Evolutionary conservation across 441 rosid genomes (phyloP).

Genomic region (Arabidopsis lyrata): DNA sequence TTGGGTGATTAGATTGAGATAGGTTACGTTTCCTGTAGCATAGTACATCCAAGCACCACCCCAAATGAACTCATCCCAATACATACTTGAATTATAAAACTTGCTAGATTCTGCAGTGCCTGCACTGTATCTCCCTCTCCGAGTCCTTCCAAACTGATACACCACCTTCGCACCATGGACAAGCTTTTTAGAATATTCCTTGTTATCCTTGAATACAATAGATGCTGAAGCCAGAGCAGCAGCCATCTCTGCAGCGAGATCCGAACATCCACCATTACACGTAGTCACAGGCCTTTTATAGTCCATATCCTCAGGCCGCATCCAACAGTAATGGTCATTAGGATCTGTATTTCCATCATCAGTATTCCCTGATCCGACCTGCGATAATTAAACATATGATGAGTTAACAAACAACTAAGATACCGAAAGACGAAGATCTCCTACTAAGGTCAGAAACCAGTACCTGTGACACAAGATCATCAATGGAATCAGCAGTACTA

Average conservation of each 20-base stretch:
- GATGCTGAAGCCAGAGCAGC: slow-evolving; percentile 96
- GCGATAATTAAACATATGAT: not conserved
- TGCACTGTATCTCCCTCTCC: slow-evolving; percentile 32
- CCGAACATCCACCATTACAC: slow-evolving; percentile 57
- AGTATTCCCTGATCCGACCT: slow-evolving; percentile 75
- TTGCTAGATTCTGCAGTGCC: slow-evolving; percentile 19
- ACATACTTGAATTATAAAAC: slow-evolving; percentile 81
- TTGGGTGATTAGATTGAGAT: slow-evolving; percentile 60
- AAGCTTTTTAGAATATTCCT: slow-evolving; percentile 81
- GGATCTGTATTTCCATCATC: slow-evolving; percentile 16
- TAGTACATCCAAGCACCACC: slow-evolving; percentile 94
- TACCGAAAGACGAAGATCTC: not conserved
- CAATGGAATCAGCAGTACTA: slow-evolving; percentile 56
- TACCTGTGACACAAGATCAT: slow-evolving; percentile 23
- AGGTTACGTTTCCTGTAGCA: slow-evolving; percentile 84
- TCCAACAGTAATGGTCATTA: slow-evolving; percentile 90
- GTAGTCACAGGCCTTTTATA: slow-evolving; percentile 59
- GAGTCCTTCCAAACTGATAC: slow-evolving; percentile 53
- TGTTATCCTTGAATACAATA: slow-evolving; percentile 88
- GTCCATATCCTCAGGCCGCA: slow-evolving; percentile 98
- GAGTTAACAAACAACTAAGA: slow-evolving; percentile 1
- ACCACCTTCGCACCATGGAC: slow-evolving; percentile 84
- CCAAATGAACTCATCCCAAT: slow-evolving; percentile 95
- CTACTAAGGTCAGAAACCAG: not conserved
- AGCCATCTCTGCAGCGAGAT: slow-evolving; percentile 97